phyloP scores from a whole-genome alignment of 805 yeast genomes.

The Hanseniaspora valbyensis region DNA sequence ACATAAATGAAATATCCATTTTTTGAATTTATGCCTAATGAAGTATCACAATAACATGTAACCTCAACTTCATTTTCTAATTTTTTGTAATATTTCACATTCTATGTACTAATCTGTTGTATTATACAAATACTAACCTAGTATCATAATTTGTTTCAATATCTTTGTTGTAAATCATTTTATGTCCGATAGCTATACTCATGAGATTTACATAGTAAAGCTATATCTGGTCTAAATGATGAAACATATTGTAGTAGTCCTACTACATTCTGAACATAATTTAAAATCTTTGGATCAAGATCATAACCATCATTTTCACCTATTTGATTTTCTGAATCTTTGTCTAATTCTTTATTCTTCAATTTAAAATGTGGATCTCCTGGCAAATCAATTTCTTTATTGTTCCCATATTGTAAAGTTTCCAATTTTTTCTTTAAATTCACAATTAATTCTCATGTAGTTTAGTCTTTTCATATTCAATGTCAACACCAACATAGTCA shows the following conservation, averaged over 20 bases:
- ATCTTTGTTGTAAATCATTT: neutral
- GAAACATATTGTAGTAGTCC: neutral
- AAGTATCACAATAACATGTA: neutral
- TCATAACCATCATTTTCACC: no score
- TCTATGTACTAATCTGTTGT: neutral
- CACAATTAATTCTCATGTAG: neutral
- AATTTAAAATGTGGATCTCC: neutral
- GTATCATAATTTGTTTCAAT: neutral
- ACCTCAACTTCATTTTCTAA: neutral
- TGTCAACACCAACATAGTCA: neutral
- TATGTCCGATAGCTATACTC: neutral
- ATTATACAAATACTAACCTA: neutral
- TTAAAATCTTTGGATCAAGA: neutral
- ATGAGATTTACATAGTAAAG: neutral
- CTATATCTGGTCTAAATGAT: neutral
- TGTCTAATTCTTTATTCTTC: neutral
- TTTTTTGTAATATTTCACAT: neutral
- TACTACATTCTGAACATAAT: neutral
- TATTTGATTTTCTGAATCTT: neutral
- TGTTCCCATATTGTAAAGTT: neutral
- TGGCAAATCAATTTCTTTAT: neutral
- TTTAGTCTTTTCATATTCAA: neutral
- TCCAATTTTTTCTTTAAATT: neutral
- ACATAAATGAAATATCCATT: neutral
- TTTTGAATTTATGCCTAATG: neutral